These are phyloP conservation scores for Candida tropicalis DNA, from an alignment of 1,139 yeast genomes.

Conservation along the genomic window DNA sequence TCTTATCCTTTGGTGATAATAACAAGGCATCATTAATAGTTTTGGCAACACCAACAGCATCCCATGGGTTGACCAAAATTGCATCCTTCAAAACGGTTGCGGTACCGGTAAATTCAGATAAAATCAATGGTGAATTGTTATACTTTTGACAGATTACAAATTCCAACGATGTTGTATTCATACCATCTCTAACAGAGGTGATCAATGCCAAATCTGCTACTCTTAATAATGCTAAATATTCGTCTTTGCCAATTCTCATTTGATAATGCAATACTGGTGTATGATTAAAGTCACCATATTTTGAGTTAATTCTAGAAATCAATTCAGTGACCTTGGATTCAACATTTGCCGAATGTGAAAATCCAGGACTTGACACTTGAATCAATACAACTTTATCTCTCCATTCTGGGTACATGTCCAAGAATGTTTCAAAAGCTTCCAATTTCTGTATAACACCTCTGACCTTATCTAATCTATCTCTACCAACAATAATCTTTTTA, in stretches of 20 bases:
- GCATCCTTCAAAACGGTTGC: slow-evolving; percentile 81
- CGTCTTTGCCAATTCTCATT: slow-evolving; percentile 84
- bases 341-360: slow-evolving; percentile 55
- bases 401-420: slow-evolving; percentile 93
- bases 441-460: slow-evolving; percentile 83
- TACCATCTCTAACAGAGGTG: slow-evolving; percentile 92
- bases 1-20: slow-evolving; percentile 47
- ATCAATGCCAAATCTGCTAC: slow-evolving; percentile 90
- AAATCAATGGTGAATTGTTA: slow-evolving; percentile 71
- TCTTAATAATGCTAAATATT: slow-evolving; percentile 82
- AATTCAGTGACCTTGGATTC: slow-evolving; percentile 82
- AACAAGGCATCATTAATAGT: slow-evolving; percentile 70
- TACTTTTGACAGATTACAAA: slow-evolving; percentile 85
- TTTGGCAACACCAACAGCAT: slow-evolving; percentile 87
- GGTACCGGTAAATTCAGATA: slow-evolving; percentile 94
- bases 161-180: slow-evolving; percentile 93
- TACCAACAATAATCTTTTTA: slow-evolving; percentile 77
- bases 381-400: slow-evolving; percentile 82
- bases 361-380: slow-evolving; percentile 87
- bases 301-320: slow-evolving; percentile 77
- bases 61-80: slow-evolving; percentile 94
- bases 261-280: slow-evolving; percentile 92
- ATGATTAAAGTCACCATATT: slow-evolving; percentile 76
- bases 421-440: slow-evolving; percentile 78
- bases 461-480: slow-evolving; percentile 79